Evolutionary conservation across 768 basidiomycete species (phyloP).

Genomic region (Pseudohyphozyma bogoriensis): DNA sequence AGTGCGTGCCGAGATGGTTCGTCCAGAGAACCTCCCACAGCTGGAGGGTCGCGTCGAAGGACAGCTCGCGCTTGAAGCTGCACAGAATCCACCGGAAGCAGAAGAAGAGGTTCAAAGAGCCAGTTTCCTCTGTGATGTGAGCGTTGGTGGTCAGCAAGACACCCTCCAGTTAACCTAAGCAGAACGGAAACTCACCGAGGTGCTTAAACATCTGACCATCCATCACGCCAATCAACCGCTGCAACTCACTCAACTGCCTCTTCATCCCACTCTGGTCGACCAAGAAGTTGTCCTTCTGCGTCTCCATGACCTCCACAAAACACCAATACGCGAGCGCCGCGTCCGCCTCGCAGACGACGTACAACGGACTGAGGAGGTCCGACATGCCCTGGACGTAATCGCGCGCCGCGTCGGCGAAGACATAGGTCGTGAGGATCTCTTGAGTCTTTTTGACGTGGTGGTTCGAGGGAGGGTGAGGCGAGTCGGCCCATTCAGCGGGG

Average conservation of each 20-base stretch:
- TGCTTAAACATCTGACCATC: slow-evolving; percentile 92
- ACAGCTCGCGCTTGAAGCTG: slow-evolving; percentile 69
- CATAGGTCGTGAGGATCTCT: slow-evolving; percentile 77
- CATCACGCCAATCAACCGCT: slow-evolving; percentile 83
- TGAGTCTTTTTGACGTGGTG: slow-evolving; percentile 84
- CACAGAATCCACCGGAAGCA: slow-evolving; percentile 69
- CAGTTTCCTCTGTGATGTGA: slow-evolving; percentile 53
- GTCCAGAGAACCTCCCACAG: slow-evolving; percentile 92
- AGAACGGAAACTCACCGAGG: slow-evolving; percentile 16
- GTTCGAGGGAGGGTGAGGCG: slow-evolving; percentile 78
- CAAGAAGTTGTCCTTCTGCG: slow-evolving; percentile 92
- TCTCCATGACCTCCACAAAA: slow-evolving; percentile 84
- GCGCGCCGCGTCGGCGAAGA: slow-evolving; percentile 33
- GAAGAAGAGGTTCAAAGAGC: slow-evolving; percentile 89
- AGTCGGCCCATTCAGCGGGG: slow-evolving; percentile 42
- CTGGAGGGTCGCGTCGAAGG: slow-evolving; percentile 76
- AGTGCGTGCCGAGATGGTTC: background rate
- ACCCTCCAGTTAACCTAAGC: background rate
- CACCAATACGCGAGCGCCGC: slow-evolving; percentile 94
- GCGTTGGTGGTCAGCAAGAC: background rate
- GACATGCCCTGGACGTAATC: slow-evolving; percentile 99
- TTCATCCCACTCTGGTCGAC: slow-evolving; percentile 98
- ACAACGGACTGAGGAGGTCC: slow-evolving; percentile 85
- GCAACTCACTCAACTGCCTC: slow-evolving; percentile 75
- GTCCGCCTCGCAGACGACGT: slow-evolving; percentile 79